Percentiles rank a stretch among this genome's conserved stretches.
Conservation (phyloP, 1,284 basidiomycete species). For the Schizophyllum amplum region DNA sequence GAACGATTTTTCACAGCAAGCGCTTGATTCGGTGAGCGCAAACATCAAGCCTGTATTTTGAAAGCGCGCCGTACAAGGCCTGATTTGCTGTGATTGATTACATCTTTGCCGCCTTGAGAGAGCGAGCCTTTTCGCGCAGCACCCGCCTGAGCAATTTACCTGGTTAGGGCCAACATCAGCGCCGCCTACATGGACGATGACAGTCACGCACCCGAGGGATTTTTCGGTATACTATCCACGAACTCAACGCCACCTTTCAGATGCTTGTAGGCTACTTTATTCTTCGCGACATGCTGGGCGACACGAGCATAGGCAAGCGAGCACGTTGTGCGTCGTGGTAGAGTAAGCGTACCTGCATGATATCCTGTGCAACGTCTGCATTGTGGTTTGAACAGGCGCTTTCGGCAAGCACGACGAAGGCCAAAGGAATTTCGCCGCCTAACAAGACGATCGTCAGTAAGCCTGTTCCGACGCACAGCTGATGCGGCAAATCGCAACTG, state of each 20-base stretch:
- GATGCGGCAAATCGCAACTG: constrained; percentile 17
- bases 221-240: constrained; percentile 47
- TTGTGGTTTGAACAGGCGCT: constrained; percentile 31
- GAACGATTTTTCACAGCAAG: too few relatives aligned
- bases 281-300: constrained; percentile 60
- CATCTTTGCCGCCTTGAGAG: background rate
- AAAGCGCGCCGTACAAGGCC: background rate
- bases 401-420: constrained; percentile 47
- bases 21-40: too few relatives aligned
- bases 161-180: background rate
- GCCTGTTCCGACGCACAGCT: background rate
- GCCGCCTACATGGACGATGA: background rate
- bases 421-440: constrained; percentile 61
- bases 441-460: background rate
- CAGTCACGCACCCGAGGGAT: constrained; percentile 32
- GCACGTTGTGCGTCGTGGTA: background rate
- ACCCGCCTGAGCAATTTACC: background rate
- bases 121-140: background rate
- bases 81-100: background rate
- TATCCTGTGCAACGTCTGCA: background rate
- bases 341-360: background rate
- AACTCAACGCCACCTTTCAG: constrained; percentile 50
- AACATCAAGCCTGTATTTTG: too few relatives aligned
- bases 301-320: too few relatives aligned
- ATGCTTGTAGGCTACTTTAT: constrained; percentile 54